phyloP scores from a whole-genome alignment of 2,329 filamentous ascomycete species.

The Botrytis elliptica region DNA sequence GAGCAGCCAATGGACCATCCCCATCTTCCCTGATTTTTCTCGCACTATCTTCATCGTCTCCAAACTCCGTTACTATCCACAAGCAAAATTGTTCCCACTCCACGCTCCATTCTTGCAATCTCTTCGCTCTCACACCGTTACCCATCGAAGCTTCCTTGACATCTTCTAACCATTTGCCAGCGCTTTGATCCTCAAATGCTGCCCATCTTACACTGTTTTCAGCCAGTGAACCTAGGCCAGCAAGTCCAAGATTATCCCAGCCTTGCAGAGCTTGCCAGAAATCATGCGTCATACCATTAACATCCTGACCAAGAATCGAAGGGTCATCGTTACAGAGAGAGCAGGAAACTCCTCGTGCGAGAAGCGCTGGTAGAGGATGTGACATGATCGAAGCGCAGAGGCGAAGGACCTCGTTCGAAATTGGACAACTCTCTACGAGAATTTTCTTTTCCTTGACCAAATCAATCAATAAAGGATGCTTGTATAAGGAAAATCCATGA shows the following conservation, averaged over 20 bases:
- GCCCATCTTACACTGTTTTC: conserved; percentile 94
- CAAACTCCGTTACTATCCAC: conserved; percentile 82
- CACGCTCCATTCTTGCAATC: conserved; percentile 73
- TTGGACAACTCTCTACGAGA: conserved; percentile 84
- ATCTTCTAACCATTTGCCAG: conserved; percentile 68
- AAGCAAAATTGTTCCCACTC: conserved; percentile 89
- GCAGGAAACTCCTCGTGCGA: conserved; percentile 81
- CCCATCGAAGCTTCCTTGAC: conserved; percentile 74
- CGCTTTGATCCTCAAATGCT: conserved; percentile 75
- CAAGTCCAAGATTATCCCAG: conserved; percentile 86
- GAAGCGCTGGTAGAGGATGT: conserved; percentile 78
- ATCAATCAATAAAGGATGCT: conserved; percentile 85
- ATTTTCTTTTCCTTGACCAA: conserved; percentile 88
- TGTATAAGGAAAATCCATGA: conserved; percentile 84
- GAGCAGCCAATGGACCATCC: conserved; percentile 26
- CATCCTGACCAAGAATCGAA: conserved; percentile 80
- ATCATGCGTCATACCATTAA: conserved; percentile 81
- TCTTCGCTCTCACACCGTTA: conserved; percentile 65
- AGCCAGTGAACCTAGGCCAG: conserved; percentile 79
- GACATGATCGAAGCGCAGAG: conserved; percentile 73
- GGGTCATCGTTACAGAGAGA: conserved; percentile 89
- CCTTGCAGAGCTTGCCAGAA: conserved; percentile 93
- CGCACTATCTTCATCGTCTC: conserved; percentile 40
- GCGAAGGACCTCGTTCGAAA: conserved; percentile 83
- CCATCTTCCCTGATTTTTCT: conserved; percentile 27